A percentile compares a stretch with the other conserved stretches of the same genome.
phyloP scores from a whole-genome alignment of 225 moss, liverwort and hornwort species.

The Rhytidiadelphus loreus region DNA sequence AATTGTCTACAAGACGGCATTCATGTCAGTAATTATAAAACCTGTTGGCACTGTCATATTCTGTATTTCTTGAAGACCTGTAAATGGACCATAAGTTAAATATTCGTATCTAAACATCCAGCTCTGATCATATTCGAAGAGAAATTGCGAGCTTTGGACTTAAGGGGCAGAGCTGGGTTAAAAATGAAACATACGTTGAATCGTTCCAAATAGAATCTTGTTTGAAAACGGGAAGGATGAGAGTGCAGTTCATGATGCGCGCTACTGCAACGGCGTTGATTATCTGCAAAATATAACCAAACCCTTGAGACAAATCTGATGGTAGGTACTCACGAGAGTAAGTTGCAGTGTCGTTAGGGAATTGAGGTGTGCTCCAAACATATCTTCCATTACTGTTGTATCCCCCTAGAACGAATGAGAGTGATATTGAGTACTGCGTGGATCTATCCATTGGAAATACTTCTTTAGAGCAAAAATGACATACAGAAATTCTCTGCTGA shows the following conservation, averaged over 20 bases:
- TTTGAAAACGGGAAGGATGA: slow-evolving; percentile 49
- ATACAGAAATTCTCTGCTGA: slow-evolving; percentile 52
- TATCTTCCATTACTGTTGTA: background rate
- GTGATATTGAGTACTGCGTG: background rate
- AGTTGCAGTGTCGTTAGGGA: background rate
- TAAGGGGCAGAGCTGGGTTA: background rate
- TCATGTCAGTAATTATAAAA: background rate
- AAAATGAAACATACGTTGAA: slow-evolving; percentile 17
- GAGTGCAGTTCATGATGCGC: slow-evolving; percentile 47
- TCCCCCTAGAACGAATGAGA: background rate
- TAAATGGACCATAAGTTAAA: background rate
- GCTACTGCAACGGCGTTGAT: slow-evolving; percentile 60
- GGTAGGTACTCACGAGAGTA: background rate
- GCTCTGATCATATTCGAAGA: background rate
- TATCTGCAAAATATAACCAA: slow-evolving; percentile 16
- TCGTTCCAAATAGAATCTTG: slow-evolving; percentile 64
- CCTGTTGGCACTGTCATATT: background rate
- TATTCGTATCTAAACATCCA: background rate
- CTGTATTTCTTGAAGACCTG: background rate
- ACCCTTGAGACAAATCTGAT: background rate
- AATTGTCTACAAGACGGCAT: slow-evolving; percentile 28
- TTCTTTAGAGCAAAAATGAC: background rate
- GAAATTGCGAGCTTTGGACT: background rate
- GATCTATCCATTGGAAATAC: background rate
- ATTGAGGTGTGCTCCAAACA: background rate